phyloP scores from a whole-genome alignment of 1,284 basidiomycete species.

The Anthracocystis walkeri region DNA sequence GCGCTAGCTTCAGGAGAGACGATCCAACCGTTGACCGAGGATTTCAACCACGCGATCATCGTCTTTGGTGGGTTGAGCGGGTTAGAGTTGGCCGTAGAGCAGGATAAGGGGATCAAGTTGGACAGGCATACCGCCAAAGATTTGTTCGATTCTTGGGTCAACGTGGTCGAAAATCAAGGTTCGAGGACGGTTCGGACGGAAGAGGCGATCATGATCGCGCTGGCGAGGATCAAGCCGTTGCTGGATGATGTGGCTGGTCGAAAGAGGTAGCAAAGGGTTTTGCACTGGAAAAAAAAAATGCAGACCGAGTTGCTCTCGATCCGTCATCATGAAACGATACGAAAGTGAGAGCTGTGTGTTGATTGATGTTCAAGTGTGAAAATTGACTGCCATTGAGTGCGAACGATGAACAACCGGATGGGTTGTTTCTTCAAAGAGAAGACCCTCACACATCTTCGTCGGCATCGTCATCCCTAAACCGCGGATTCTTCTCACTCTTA shows the following conservation, averaged over 20 bases:
- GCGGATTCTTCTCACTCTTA: slow-evolving; percentile 60
- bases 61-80: slow-evolving; percentile 67
- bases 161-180: slow-evolving; percentile 66
- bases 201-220: slow-evolving; percentile 61
- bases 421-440: background rate
- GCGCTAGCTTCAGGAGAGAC: slow-evolving; percentile 22
- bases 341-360: no score
- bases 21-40: slow-evolving; percentile 12
- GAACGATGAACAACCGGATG: no score
- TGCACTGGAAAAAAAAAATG: no score
- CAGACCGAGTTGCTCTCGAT: no score
- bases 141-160: slow-evolving; percentile 69
- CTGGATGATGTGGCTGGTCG: slow-evolving; percentile 33
- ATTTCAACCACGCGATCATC: slow-evolving; percentile 59
- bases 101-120: slow-evolving; percentile 54
- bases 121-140: slow-evolving; percentile 57
- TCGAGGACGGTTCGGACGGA: slow-evolving; percentile 67
- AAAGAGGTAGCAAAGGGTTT: background rate
- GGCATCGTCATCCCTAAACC: slow-evolving; percentile 68
- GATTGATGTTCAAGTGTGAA: no score
- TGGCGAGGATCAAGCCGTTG: slow-evolving; percentile 50
- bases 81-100: slow-evolving; percentile 65
- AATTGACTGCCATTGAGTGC: no score
- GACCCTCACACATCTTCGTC: slow-evolving; percentile 58
- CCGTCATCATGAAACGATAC: no score